These are phyloP conservation scores for Penicillium sp. DNA, from an alignment of 2,329 filamentous ascomycete genomes.

Conservation along the genomic window DNA sequence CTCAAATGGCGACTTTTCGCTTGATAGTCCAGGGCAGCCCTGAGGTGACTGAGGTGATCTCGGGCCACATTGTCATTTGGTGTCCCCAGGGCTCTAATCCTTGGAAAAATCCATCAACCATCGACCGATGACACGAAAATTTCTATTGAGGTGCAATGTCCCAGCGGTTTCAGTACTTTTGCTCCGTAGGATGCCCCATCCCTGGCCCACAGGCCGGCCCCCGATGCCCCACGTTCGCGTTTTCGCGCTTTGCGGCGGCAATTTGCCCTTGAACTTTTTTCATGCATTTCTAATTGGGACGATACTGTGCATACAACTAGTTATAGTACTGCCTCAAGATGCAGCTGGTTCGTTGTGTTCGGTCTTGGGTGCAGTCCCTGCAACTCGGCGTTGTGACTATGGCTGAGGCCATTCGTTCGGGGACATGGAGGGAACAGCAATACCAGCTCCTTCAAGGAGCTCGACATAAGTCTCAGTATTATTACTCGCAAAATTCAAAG, in stretches of 20 bases:
- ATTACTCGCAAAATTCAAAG: background rate
- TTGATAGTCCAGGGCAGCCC: background rate
- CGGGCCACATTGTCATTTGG: background rate
- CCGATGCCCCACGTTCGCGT: background rate
- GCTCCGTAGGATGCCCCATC: background rate
- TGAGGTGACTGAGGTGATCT: background rate
- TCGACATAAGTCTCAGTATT: background rate
- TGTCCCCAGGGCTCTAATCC: too few species aligned
- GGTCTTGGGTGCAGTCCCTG: background rate
- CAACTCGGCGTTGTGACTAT: background rate
- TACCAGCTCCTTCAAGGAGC: constrained; percentile 1
- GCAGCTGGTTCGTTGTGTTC: background rate
- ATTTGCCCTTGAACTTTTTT: background rate
- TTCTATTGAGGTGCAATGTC: background rate
- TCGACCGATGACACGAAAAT: background rate
- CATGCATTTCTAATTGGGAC: background rate
- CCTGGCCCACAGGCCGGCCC: background rate
- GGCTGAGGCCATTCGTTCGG: background rate
- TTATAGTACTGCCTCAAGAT: background rate
- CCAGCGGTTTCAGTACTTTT: background rate
- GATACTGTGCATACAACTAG: background rate
- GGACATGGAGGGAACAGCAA: background rate
- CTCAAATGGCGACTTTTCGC: background rate
- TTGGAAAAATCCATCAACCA: too few species aligned
- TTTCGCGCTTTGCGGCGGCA: background rate